Conservation (phyloP, 192 early-diverging fungal species). For the Backusella parvicylindrica region DNA sequence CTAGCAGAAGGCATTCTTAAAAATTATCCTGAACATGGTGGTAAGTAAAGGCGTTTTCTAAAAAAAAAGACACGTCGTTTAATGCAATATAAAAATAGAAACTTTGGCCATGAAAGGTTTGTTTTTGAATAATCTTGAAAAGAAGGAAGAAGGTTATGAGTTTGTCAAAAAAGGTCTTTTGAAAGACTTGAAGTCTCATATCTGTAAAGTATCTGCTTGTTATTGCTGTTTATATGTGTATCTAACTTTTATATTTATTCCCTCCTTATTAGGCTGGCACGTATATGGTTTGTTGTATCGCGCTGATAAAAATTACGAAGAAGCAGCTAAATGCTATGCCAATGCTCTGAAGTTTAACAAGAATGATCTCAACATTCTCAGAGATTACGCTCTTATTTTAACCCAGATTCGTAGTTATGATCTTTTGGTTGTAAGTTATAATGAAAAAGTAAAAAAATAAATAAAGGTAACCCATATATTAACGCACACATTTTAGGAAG, state of each 20-base stretch:
- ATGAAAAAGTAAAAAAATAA: no score
- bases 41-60: conserved; percentile 33
- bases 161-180: conserved; percentile 81
- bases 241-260: not conserved
- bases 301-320: conserved; percentile 88
- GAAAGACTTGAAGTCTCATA: conserved; percentile 78
- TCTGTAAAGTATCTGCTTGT: conserved; percentile 61
- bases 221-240: not conserved
- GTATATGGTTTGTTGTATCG: conserved; percentile 92
- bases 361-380: conserved; percentile 90
- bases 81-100: conserved; percentile 50
- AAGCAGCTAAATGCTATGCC: conserved; percentile 89
- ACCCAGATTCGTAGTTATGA: conserved; percentile 87
- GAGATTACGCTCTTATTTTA: conserved; percentile 85
- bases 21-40: conserved; percentile 91
- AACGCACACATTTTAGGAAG: conserved; percentile 44
- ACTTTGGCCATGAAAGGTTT: conserved; percentile 94
- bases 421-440: conserved; percentile 57
- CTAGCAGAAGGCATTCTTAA: conserved; percentile 87
- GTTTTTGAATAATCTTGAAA: conserved; percentile 85
- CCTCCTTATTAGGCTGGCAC: conserved; percentile 87
- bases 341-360: conserved; percentile 73
- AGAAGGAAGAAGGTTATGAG: conserved; percentile 89
- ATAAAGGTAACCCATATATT: not conserved
- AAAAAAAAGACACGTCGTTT: not conserved